Conservation (phyloP, 1,284 basidiomycete species). For the Testicularia cyperi region DNA sequence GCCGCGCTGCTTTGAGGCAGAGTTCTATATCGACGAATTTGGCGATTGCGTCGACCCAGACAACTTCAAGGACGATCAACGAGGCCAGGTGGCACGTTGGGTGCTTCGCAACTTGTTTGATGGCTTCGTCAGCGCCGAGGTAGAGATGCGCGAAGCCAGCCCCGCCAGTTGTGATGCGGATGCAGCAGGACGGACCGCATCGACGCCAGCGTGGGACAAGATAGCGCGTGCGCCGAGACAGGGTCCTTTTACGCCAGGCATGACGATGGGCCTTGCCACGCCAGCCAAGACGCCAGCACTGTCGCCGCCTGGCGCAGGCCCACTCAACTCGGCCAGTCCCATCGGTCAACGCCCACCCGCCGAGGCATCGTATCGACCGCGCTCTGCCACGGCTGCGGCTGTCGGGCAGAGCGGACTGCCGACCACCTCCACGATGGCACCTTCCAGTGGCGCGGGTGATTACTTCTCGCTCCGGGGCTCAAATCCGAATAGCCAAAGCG, state of each 20-base stretch:
- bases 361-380: neutral
- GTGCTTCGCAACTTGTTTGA: conserved; percentile 57
- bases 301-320: neutral
- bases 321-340: neutral
- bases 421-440: conserved; percentile 14
- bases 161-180: too few species aligned
- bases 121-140: conserved; percentile 49
- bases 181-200: neutral
- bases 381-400: neutral
- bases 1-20: conserved; percentile 80
- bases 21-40: conserved; percentile 89
- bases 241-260: conserved; percentile 58
- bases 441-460: conserved; percentile 21
- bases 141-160: conserved; percentile 31
- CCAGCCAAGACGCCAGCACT: conserved; percentile 43
- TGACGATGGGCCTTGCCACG: conserved; percentile 46
- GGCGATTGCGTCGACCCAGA: conserved; percentile 15
- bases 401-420: conserved; percentile 1
- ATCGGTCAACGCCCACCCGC: neutral
- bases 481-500: conserved; percentile 1
- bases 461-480: conserved; percentile 36
- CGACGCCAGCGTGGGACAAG: conserved; percentile 32
- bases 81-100: conserved; percentile 51
- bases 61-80: conserved; percentile 71
- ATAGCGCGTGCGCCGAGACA: conserved; percentile 13